These are phyloP conservation scores for Jackrogersella multiformis DNA, from an alignment of 495 filamentous ascomycete genomes.

Conservation along the genomic window DNA sequence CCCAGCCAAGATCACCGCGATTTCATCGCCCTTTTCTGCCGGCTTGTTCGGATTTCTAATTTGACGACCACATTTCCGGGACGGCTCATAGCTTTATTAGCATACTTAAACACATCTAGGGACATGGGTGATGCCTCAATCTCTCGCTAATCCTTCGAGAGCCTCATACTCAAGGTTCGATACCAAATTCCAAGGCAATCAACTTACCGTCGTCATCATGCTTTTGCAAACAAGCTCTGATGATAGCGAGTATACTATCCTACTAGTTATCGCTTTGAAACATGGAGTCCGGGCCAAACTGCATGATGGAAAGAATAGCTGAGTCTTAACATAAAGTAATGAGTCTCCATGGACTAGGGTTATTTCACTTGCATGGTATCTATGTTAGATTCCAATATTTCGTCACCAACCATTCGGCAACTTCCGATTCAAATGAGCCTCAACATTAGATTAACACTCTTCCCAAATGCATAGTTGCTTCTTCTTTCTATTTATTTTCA, in stretches of 20 bases:
- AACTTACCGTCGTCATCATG: background rate
- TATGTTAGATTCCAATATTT: slow-evolving; percentile 10
- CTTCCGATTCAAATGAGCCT: slow-evolving; percentile 2
- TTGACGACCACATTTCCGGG: slow-evolving; percentile 4
- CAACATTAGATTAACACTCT: background rate
- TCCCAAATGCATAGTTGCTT: background rate
- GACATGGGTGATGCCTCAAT: too few species aligned
- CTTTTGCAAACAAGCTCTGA: too few species aligned
- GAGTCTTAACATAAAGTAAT: background rate
- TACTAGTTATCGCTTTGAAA: background rate
- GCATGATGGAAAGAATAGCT: background rate
- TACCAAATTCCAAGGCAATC: background rate
- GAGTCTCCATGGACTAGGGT: background rate
- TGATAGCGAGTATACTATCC: background rate
- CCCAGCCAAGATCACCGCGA: background rate
- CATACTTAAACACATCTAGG: background rate
- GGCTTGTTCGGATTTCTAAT: background rate
- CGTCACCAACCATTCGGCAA: slow-evolving; percentile 23
- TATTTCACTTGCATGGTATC: too few species aligned
- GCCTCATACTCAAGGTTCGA: background rate
- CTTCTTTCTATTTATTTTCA: background rate
- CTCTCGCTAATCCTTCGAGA: background rate
- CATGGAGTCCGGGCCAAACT: background rate
- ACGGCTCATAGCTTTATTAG: background rate
- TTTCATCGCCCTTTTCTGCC: background rate